Base-by-base conservation (phyloP, 208 protist species). In the Crithidia sp. region DNA sequence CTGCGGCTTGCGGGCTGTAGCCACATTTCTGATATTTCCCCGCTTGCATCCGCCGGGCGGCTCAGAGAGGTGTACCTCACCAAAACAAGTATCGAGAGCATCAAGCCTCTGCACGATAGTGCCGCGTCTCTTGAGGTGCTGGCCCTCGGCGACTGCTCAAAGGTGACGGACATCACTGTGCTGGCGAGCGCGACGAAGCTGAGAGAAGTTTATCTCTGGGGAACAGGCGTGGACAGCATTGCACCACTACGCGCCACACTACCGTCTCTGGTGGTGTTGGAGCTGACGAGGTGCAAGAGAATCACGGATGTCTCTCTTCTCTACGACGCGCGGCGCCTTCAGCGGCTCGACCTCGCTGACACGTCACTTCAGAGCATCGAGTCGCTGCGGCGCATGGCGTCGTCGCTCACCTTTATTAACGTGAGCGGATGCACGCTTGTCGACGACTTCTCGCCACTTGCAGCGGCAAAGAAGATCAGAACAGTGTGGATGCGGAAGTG, bases 31-130 rank as follows among this genome's bases (percentile, higher is more conserved):
- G 57, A 56, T 17, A 45, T 72, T 5, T 58, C 57, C 5, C 45
- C 67, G 41, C 67, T 72, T 37, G 41, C 67, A 7, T 44, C 44
- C 14, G 57, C 67, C 5, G 57, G 8, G 41, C 63, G 49, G 17
- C 40, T 72, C 44, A 63, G 57, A 40, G n/a, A 72, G 57, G 45
- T 72, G 6, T 56, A 64, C 39, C 47, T 72, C 5, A 72, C 67
- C 10, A 64, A 57, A 17, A 65, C 67, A 2, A 45, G 36, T 13
- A 41, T 72, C 4, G 13, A 41, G 17, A 64, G n/a, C 39, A 45
- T 72, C 12, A 57, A 54, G 10, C 36, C 67, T 10, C 45, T 72
- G 10, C 44, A 57, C 8, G 9, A 12, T 36, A 57, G 45, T 13
- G 67, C 67, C 16, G 0, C 67, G 19, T 64, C 45, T 12, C 67